Evolutionary conservation across 768 basidiomycete genomes (phyloP), one percentile per base, ranked within the genome.

Genomic region (Clitopilus hobsonii): DNA sequence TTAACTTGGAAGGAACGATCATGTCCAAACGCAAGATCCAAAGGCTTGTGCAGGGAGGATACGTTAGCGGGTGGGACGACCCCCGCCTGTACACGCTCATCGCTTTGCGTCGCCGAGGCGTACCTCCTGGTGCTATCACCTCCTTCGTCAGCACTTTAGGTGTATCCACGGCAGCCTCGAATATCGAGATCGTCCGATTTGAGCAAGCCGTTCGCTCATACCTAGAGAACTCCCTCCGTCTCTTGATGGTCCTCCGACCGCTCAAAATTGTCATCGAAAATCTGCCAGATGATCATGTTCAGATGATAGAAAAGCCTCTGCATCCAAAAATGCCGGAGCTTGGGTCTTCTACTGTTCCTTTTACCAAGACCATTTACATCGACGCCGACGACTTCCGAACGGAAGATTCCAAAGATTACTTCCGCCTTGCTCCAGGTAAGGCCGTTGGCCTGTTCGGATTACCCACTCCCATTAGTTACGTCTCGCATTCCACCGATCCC

Each of bases 81-180:
- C 97, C 97, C 26, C 88, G 97, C 14, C 81, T 99, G 49, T 96
- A 97, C 72, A 98, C 97, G 0, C 85, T 98, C 56, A 95, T 97
- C 63, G 95, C 96, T 3, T 82, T 98, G 38, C 89, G 96, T 52
- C 83, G 97, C 56, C 88, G 97, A 29, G 97, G 97, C 51, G 84
- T 98, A 20, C 97, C 97, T n/a, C 96, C 97, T 8, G 92, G 91
- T 28, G 97, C 97, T 6, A 89, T 99, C 67, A 76, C 90, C 56
- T 88, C 89, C 2, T 98, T 99, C 70, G 94, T 99, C 58, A 88
- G 89, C 73, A 82, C 83, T 3, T 81, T 99, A n/a, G 97, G 97
- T 45, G 94, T 99, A 8, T 96, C 97, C 11, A 92, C 88, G 4
- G 77, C 89, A 0, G 71, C 82, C 1, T 83, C 91, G 13, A 93